Conservation (phyloP, 148 eudicot species). For the Fagopyrum esculentum region DNA sequence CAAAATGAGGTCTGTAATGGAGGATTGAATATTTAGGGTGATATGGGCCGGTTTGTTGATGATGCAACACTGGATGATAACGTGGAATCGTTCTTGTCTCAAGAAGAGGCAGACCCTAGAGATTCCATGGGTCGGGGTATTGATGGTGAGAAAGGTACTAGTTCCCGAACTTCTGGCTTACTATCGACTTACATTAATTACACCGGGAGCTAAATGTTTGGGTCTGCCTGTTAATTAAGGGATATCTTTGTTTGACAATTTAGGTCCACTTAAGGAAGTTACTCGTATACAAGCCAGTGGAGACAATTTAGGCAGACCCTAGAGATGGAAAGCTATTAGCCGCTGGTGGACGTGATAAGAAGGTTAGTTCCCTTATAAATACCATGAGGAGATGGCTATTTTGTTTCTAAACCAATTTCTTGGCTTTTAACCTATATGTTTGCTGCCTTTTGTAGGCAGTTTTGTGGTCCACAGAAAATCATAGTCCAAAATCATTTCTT, state of each 20-base stretch:
- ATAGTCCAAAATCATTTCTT: slow-evolving; percentile 45
- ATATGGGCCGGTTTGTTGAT: slow-evolving; percentile 42
- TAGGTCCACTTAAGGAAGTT: slow-evolving; percentile 39
- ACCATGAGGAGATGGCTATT: background rate
- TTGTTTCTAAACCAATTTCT: background rate
- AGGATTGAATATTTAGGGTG: slow-evolving; percentile 29
- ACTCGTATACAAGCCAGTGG: slow-evolving; percentile 34
- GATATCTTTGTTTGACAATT: background rate
- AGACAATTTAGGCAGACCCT: too few species aligned
- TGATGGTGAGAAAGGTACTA: slow-evolving; percentile 47
- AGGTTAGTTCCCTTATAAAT: slow-evolving; percentile 27
- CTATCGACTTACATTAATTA: background rate
- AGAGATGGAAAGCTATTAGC: slow-evolving; percentile 89
- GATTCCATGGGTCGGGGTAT: slow-evolving; percentile 43
- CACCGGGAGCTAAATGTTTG: background rate
- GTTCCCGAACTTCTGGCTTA: background rate
- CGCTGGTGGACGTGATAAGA: slow-evolving; percentile 83
- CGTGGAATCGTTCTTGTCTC: slow-evolving; percentile 62
- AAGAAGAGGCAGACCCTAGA: slow-evolving; percentile 45
- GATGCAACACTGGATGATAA: slow-evolving; percentile 59
- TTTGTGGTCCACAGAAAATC: slow-evolving; percentile 59
- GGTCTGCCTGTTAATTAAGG: background rate
- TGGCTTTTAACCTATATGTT: background rate
- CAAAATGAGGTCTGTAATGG: slow-evolving; percentile 7
- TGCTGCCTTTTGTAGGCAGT: slow-evolving; percentile 49